Evolutionary conservation across 2,329 filamentous ascomycete genomes (phyloP), one percentile per base, ranked within the genome.

Genomic region (Phoma sp.): DNA sequence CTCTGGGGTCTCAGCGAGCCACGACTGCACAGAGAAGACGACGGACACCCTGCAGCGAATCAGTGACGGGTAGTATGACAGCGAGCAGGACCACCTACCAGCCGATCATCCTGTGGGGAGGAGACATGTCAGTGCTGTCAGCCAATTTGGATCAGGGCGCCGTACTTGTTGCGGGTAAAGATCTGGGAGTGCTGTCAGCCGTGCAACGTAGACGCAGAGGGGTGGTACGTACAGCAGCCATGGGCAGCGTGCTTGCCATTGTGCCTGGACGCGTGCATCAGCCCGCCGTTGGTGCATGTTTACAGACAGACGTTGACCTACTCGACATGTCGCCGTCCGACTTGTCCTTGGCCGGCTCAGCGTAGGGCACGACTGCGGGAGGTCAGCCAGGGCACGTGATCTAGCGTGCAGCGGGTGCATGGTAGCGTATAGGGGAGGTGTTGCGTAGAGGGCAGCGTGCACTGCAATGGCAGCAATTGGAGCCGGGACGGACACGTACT

Each of bases 101-200:
- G 75, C 85, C 85, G 62, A 88, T 82, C 80, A 87, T 82, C 67
- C 84, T 88, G 69, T 63, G 56, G 45, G 65, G 62, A 57, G 48
- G 39, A 31, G 50, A 44, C 38, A 53, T 45, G 60, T 64, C 56
- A 70, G 67, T 51, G 50, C 37, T 56, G 46, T 43, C 44, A 53
- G 47, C 51, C 41, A 46, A 47, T 27, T 29, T 51, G 50, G 45
- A 48, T 45, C 21, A 21, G 43, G 51, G 45, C 43, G 43, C 48
- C 81, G 78, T 78, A 95, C 84, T 91, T 90, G 80, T 96, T 96
- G 65, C 92, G 85, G 67, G 90, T 95, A 74, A 96, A 95, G 84
- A 96, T 96, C 84, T 87, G 61, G 57, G 52, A 47, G 37, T 61
- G 44, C 63, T 65, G 62, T 72, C 58, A 74, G 69, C 67, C 45